A percentile compares a stretch with the other conserved stretches of the same genome.
These are phyloP conservation scores for Alternaria conjuncta DNA, from an alignment of 2,329 filamentous ascomycete species.

Conservation along the genomic window DNA sequence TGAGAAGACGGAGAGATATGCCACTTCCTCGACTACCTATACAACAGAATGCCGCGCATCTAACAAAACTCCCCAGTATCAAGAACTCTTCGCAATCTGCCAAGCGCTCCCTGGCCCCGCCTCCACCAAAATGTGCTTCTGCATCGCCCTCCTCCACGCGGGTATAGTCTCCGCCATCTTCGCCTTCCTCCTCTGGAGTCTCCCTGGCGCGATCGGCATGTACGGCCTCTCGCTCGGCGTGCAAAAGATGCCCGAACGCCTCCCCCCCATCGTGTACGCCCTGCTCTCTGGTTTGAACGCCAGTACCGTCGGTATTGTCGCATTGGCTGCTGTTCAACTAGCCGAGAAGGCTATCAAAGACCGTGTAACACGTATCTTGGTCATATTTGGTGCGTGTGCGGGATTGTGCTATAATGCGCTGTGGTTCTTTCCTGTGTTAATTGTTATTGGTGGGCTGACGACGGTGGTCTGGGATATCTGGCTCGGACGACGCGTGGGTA, in stretches of 20 bases:
- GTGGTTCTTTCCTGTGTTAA: conserved; percentile 76
- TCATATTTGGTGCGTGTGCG: conserved; percentile 68
- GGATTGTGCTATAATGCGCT: conserved; percentile 74
- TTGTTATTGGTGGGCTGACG: conserved; percentile 61
- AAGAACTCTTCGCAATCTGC: conserved; percentile 73
- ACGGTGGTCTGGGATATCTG: conserved; percentile 65
- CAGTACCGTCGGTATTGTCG: conserved; percentile 74
- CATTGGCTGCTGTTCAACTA: conserved; percentile 71
- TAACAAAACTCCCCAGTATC: conserved; percentile 59
- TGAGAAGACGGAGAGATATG: neutral
- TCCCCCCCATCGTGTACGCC: conserved; percentile 70
- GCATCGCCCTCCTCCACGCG: conserved; percentile 68
- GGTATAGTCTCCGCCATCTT: conserved; percentile 65
- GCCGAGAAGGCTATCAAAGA: conserved; percentile 73
- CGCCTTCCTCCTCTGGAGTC: conserved; percentile 69
- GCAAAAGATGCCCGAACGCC: conserved; percentile 62
- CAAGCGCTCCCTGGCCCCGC: conserved; percentile 72
- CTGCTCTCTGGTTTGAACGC: conserved; percentile 75
- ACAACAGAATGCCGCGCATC: neutral
- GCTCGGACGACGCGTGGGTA: conserved; percentile 53
- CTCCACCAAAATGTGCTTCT: conserved; percentile 75
- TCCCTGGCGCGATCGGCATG: conserved; percentile 75
- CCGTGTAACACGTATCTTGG: conserved; percentile 65
- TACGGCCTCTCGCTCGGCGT: conserved; percentile 71
- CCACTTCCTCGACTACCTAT: no score